Evolutionary conservation across 768 basidiomycete species (phyloP).

Genomic region (Kwoniella heveanensis): DNA sequence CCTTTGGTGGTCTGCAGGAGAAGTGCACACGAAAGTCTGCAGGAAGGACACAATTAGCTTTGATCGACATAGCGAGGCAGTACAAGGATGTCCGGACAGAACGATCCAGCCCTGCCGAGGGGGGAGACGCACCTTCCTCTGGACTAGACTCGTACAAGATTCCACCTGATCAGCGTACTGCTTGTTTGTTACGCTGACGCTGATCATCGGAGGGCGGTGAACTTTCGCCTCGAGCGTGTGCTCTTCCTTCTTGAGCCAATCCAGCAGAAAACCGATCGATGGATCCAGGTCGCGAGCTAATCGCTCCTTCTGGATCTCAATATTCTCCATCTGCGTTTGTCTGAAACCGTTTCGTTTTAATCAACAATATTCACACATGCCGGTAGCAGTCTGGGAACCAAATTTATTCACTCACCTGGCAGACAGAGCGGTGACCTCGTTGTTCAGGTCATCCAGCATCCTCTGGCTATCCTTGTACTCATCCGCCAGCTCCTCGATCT

Average conservation of each 20-base stretch:
- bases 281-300: constrained; percentile 63
- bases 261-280: constrained; percentile 39
- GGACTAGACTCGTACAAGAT: constrained; percentile 64
- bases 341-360: constrained; percentile 10
- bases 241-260: constrained; percentile 59
- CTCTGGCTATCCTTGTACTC: constrained; percentile 16
- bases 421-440: background rate
- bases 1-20: constrained; percentile 73
- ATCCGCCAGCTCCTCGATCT: constrained; percentile 7
- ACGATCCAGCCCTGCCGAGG: background rate
- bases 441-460: constrained; percentile 15
- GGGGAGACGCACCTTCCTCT: constrained; percentile 65
- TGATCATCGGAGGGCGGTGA: constrained; percentile 81
- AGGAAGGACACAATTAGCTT: no score
- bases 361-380: background rate
- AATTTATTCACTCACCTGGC: background rate
- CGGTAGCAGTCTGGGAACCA: no score
- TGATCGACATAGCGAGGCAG: no score
- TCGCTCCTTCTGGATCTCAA: constrained; percentile 57
- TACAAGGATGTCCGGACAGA: no score
- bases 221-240: constrained; percentile 74
- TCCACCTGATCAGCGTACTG: constrained; percentile 72
- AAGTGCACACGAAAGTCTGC: constrained; percentile 83
- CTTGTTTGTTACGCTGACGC: constrained; percentile 68
- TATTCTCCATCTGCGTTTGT: constrained; percentile 30